phyloP scores from a whole-genome alignment of 257 asterid species.

The Oldenlandia corymbosa region DNA sequence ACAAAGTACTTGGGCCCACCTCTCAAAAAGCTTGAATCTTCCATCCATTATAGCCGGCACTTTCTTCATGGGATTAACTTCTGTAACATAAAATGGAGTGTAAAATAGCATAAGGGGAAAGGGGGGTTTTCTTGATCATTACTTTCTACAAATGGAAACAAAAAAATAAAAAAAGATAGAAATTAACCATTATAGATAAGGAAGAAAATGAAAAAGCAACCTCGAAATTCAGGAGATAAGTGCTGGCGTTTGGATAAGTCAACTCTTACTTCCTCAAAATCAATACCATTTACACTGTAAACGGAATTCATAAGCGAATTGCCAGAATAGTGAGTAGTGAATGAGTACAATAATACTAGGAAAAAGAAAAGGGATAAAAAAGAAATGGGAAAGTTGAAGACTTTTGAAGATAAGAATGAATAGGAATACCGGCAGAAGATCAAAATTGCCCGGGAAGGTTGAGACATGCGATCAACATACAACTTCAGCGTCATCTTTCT shows the following conservation, averaged over 20 bases:
- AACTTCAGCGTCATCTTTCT: conserved; percentile 54
- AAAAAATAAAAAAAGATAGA: neutral
- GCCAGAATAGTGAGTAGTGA: neutral
- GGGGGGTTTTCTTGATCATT: too few relatives aligned
- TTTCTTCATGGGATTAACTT: conserved; percentile 62
- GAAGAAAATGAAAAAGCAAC: conserved; percentile 21
- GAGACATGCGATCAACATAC: conserved; percentile 86
- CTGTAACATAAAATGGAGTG: conserved; percentile 26
- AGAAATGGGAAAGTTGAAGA: conserved; percentile 1
- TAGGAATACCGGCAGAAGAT: conserved; percentile 75
- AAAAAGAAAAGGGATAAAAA: neutral
- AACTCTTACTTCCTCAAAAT: conserved; percentile 64
- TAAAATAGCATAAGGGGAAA: too few relatives aligned
- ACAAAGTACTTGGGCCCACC: conserved; percentile 28
- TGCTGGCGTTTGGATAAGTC: conserved; percentile 59
- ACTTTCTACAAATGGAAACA: too few relatives aligned
- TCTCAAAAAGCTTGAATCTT: conserved; percentile 83
- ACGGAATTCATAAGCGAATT: neutral
- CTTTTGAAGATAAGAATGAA: conserved; percentile 5
- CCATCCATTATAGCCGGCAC: conserved; percentile 88
- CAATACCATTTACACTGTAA: conserved; percentile 63
- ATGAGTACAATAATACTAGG: neutral
- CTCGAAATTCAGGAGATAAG: conserved; percentile 59
- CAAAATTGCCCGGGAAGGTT: conserved; percentile 80
- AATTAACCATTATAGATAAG: neutral